Percentiles rank a stretch among this genome's conserved stretches.
Conservation (phyloP, 345 rosid genomes). For the Eucalyptus pauciflora region DNA sequence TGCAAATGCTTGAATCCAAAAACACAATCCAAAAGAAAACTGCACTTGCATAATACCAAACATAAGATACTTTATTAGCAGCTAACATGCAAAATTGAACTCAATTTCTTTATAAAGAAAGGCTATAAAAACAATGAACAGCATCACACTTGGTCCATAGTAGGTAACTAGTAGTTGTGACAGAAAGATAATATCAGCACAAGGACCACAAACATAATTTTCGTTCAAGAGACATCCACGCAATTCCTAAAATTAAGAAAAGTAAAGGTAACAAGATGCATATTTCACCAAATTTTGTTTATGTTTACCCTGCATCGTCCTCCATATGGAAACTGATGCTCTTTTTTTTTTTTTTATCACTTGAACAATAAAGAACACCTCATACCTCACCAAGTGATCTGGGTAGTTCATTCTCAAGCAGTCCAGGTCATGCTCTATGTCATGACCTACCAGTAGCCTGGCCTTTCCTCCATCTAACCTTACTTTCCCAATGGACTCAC, state of each 20-base stretch:
- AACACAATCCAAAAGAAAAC: not conserved
- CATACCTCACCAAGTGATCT: slow-evolving; percentile 49
- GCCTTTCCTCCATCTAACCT: slow-evolving; percentile 32
- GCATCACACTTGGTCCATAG: not conserved
- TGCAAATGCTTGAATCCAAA: not conserved
- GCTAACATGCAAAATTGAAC: not conserved
- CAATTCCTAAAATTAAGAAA: not conserved
- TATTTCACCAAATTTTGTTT: not conserved
- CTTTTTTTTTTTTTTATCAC: not conserved
- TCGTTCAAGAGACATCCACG: not conserved
- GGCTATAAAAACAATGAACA: not conserved
- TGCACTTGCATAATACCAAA: not conserved
- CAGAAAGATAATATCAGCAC: not conserved
- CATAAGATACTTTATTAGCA: not conserved
- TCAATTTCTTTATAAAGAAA: not conserved
- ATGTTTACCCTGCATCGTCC: not conserved
- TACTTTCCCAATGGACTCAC: slow-evolving; percentile 18
- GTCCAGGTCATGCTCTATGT: slow-evolving; percentile 43
- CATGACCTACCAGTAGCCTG: slow-evolving; percentile 69
- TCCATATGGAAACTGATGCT: not conserved
- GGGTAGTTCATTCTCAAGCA: slow-evolving; percentile 60
- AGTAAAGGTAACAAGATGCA: not conserved
- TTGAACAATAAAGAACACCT: not conserved
- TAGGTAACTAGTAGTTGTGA: not conserved
- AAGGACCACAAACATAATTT: not conserved